Conservation (phyloP, 257 asterid species). For the Nicotiana sylvestris region DNA sequence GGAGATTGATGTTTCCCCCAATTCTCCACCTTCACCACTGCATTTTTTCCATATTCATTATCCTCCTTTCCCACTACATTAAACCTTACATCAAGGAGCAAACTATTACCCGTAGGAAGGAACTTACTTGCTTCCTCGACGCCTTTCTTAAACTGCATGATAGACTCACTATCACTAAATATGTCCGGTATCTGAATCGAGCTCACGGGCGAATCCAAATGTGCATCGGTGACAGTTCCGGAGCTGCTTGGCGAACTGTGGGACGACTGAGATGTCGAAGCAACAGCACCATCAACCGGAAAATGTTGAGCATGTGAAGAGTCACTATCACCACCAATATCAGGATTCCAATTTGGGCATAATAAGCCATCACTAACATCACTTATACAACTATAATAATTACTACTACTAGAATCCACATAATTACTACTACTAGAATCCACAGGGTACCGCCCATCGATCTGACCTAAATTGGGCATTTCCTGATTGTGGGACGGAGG, state of each 20-base stretch:
- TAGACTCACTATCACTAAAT: constrained; percentile 41
- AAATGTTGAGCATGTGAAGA: background rate
- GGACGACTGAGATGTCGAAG: constrained; percentile 11
- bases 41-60: background rate
- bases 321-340: constrained; percentile 13
- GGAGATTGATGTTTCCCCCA: constrained; percentile 17
- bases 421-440: constrained; percentile 10
- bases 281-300: background rate
- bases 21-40: constrained; percentile 21
- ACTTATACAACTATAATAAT: background rate
- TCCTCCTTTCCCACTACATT: constrained; percentile 40
- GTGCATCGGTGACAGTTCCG: constrained; percentile 13
- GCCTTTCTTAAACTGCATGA: constrained; percentile 56
- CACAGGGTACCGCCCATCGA: constrained; percentile 18
- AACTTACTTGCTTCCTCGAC: constrained; percentile 66
- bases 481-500: constrained; percentile 33
- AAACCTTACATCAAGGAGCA: constrained; percentile 23
- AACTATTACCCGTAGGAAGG: constrained; percentile 43
- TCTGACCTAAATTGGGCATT: constrained; percentile 25
- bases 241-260: constrained; percentile 6
- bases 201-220: constrained; percentile 13
- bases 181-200: constrained; percentile 15
- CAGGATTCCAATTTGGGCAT: constrained; percentile 41
- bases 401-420: constrained; percentile 15
- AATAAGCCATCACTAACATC: constrained; percentile 17